Evolutionary conservation across 106 monocot species (phyloP), one percentile per base, ranked within the genome.

Genomic region (Dactylorhiza incarnata): DNA sequence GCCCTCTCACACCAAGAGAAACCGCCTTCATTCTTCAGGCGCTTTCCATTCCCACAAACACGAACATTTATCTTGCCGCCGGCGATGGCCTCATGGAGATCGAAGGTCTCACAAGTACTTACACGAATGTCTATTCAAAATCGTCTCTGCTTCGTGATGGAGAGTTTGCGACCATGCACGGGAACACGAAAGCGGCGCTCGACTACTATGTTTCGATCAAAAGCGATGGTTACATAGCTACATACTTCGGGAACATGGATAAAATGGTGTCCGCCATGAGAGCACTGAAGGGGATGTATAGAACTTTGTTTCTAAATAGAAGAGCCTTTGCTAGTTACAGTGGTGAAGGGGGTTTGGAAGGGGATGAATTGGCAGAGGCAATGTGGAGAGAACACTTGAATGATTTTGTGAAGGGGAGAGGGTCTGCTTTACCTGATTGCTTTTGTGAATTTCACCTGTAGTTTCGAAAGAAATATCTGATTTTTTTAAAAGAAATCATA

Each of bases 201-300:
- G 93, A 97, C 74, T 97, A 97, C 74, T 87, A 89, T 77, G 76
- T 97, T 75, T 93, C 96, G 2, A 77, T 93, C 24, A 83, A 91
- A 71, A 93, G 93, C 47, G 91, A 93, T 62, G 91, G 83, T 3
- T 97, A 97, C 48, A 56, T 97, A 2, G 89, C 96, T 37, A 97
- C 93, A 55, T 89, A 84, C 78, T 93, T 97, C 76, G 96, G 96
- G 20, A 97, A 97, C 52, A 93, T 97, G 96, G 93, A 97, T 69
- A 97, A 97, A 82, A 97, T 97, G 89, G 96, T 97, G 4, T 74
- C 87, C 7, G 86, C 87, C 10, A 91, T 91, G 93, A 93, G 96
- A 83, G 80, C 85, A 51, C 24, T 84, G 76, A 81, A 82, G 19
- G 89, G 86, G 48, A 70, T 79, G 73, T 48, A 82, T 48, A 93